Base-by-base conservation (phyloP, 306 rosid genomes). In the Clitoria ternatea region DNA sequence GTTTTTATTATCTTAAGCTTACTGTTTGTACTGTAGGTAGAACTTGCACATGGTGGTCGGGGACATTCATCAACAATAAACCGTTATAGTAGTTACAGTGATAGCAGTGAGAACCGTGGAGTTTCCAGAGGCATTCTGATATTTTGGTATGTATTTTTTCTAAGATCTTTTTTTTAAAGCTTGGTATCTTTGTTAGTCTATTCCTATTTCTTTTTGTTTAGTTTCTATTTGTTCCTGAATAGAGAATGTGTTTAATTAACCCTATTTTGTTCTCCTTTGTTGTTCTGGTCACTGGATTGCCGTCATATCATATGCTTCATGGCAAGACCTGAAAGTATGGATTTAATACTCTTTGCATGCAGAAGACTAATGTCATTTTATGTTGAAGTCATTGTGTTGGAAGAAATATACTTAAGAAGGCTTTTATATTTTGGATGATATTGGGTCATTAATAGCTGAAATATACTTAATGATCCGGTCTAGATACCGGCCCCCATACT, bases 241-340 rank as follows among this genome's bases (percentile, higher is more conserved):
- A 26, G 20, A 24, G 29, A 52, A 62, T 44, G 62, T 5, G 36
- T 56, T 40, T 36, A 35, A 19, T 70, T 74, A 57, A 80, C 42
- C 15, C 1, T 10, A 19, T 78, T 13, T 69, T 60, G 4, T 22
- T 59, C 17, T 22, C 15, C n/a, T 65, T 49, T 77, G 84, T 83
- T 90, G 98, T 92, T 60, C 75, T 90, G 84, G 85, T 92, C 66
- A 88, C 98, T 57, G 98, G 98, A 67, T 90, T 92, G 75, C 98
- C 98, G 62, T 24, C 89, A 39, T n/a, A n/a, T n/a, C n/a, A n/a
- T 86, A 97, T 49, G 98, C 91, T 78, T 92, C 98, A 57, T 92
- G 98, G 98, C 98, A 92, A 82, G 97, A 92, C 83, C 83, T 90
- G 73, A 92, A 92, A 81, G 97, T 90, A 83, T 77, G 87, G 80